A percentile compares a stretch with the other conserved stretches of the same genome.
Evolutionary conservation across 805 yeast species (phyloP).

Genomic region (Teunomyces kruisii): DNA sequence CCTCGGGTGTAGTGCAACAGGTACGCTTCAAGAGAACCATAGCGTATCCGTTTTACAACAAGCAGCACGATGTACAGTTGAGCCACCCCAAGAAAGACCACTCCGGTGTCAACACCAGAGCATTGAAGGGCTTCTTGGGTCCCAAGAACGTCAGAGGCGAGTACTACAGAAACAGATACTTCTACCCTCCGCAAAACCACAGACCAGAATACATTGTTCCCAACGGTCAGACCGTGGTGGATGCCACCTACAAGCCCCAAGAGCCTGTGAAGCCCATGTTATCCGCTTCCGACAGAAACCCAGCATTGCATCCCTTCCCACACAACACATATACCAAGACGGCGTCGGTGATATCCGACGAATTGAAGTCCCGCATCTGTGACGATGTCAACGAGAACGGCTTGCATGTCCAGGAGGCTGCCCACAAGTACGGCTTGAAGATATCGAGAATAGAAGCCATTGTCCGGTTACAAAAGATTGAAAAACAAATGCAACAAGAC

Average conservation of each 20-base stretch:
- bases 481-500: constrained; percentile 56
- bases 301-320: constrained; percentile 76
- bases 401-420: constrained; percentile 66
- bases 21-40: constrained; percentile 27
- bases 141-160: constrained; percentile 83
- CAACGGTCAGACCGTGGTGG: constrained; percentile 40
- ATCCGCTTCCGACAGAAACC: constrained; percentile 17
- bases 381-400: constrained; percentile 54
- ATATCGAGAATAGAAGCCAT: constrained; percentile 90
- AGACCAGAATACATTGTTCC: constrained; percentile 71
- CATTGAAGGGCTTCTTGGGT: constrained; percentile 75
- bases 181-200: constrained; percentile 64
- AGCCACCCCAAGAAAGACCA: constrained; percentile 40
- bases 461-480: constrained; percentile 63
- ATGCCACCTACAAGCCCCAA: constrained; percentile 21
- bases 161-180: constrained; percentile 73
- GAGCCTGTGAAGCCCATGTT: constrained; percentile 15
- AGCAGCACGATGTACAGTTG: constrained; percentile 27
- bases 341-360: constrained; percentile 56
- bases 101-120: constrained; percentile 55
- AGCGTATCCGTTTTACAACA: constrained; percentile 36
- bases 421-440: constrained; percentile 75
- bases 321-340: constrained; percentile 68
- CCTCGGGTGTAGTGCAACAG: constrained; percentile 1
- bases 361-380: constrained; percentile 60